Conservation (phyloP, 345 rosid species). For the Schrenkiella parvula region DNA sequence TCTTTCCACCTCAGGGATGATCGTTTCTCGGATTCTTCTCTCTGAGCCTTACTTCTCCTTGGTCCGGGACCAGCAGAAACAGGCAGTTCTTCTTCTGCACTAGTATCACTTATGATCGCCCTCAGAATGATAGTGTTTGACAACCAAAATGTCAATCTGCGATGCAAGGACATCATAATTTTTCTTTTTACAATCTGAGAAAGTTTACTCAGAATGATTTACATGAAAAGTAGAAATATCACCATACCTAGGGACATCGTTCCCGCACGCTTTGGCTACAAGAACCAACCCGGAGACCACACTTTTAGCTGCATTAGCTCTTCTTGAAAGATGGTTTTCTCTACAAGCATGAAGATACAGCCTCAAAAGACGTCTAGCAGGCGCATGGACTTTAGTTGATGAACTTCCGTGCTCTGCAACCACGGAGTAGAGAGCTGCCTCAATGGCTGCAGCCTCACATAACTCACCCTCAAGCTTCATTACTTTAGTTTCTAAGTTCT, state of each 20-base stretch:
- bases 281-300: conserved; percentile 72
- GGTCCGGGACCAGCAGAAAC: conserved; percentile 34
- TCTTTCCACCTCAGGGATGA: conserved; percentile 64
- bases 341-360: conserved; percentile 68
- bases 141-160: conserved; percentile 93
- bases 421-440: conserved; percentile 85
- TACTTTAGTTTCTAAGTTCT: conserved; percentile 60
- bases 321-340: conserved; percentile 48
- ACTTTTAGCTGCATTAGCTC: conserved; percentile 79
- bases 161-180: not conserved
- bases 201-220: not conserved
- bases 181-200: not conserved
- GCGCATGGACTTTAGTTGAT: conserved; percentile 86
- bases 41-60: conserved; percentile 37
- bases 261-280: conserved; percentile 92
- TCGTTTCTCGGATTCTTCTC: conserved; percentile 36
- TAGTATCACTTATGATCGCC: conserved; percentile 55
- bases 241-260: conserved; percentile 87
- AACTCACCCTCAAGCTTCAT: conserved; percentile 83
- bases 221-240: not conserved
- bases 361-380: conserved; percentile 90
- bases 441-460: conserved; percentile 84
- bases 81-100: conserved; percentile 34
- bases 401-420: conserved; percentile 93
- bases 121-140: conserved; percentile 79